phyloP scores from a whole-genome alignment of 768 basidiomycete genomes.

The Termitomyces sp. region DNA sequence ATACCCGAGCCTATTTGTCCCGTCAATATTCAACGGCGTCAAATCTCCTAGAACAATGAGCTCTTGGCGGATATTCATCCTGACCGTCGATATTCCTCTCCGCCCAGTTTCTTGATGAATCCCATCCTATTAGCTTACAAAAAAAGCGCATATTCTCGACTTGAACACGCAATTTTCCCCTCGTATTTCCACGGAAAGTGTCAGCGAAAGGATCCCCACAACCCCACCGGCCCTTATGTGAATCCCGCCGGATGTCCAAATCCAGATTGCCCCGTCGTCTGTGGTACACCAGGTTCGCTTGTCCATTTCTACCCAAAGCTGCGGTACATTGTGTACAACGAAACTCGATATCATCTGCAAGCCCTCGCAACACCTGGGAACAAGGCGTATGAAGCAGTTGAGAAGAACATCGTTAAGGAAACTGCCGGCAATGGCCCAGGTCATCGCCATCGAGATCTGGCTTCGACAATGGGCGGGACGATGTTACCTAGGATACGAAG shows the following conservation, averaged over 20 bases:
- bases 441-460: constrained; percentile 4
- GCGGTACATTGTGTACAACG: constrained; percentile 40
- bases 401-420: constrained; percentile 31
- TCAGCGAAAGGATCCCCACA: constrained; percentile 33
- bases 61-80: constrained; percentile 7
- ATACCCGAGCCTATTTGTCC: neutral
- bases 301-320: constrained; percentile 59
- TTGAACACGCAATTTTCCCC: constrained; percentile 60
- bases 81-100: constrained; percentile 3
- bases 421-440: neutral
- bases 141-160: constrained; percentile 32
- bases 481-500: constrained; percentile 10
- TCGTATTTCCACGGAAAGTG: constrained; percentile 77
- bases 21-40: neutral
- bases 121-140: constrained; percentile 45
- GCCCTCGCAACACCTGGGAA: constrained; percentile 30
- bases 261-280: constrained; percentile 72
- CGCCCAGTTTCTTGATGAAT: constrained; percentile 28
- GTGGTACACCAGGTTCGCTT: constrained; percentile 78
- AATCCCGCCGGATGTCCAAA: constrained; percentile 72
- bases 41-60: constrained; percentile 6
- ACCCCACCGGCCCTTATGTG: constrained; percentile 16
- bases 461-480: constrained; percentile 10
- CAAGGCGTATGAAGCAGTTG: constrained; percentile 35
- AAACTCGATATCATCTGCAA: constrained; percentile 29